Base-by-base conservation (phyloP, 75 land plant species). In the Ceratopteris richardii region DNA sequence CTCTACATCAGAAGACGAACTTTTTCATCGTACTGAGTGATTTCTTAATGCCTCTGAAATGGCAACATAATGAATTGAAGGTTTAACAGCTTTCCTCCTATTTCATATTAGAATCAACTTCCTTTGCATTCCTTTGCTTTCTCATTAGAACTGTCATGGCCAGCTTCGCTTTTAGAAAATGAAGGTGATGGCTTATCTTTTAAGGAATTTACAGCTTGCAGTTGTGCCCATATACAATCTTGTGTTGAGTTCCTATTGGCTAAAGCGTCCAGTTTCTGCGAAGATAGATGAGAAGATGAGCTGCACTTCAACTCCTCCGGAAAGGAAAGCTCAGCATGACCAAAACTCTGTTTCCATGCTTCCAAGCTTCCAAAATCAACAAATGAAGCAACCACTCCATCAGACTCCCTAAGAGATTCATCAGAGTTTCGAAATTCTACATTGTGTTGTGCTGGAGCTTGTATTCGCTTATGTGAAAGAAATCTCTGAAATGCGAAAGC, bases 401-500 rank as follows among this genome's bases (percentile, higher is more conserved):
- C 54, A 1, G 54, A 3, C 2, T 26, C 28, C 28, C 29, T 52
- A 2, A 52, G 25, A 52, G 28, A 1, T 52, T 52, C 27, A 22
- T 4, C 25, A 4, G 29, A 52, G 54, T 14, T 52, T 23, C 4
- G 54, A 52, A 14, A 14, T 24, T 52, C 54, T 12, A 52, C 5
- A 14, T 14, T 26, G 29, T 23, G 23, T 13, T 22, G 24, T 52
- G 67, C 17, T 4, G 29, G 43, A 2, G 52, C 58, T 17, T 20
- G 24, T 23, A 57, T 59, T 39, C 58, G 65, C 21, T n/a, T 22
- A 28, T 24, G 10, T 66, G 51, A 29, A 39, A 66, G 30, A 31
- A 55, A 48, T 62, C 66, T 77, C 56, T 48, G 67, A 60, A 88
- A 88, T 29, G 78, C 71, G 68, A 88, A 88, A n/a, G 66, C 93